Evolutionary conservation across 495 filamentous ascomycete genomes (phyloP).

Genomic region (Penicillium soppii): DNA sequence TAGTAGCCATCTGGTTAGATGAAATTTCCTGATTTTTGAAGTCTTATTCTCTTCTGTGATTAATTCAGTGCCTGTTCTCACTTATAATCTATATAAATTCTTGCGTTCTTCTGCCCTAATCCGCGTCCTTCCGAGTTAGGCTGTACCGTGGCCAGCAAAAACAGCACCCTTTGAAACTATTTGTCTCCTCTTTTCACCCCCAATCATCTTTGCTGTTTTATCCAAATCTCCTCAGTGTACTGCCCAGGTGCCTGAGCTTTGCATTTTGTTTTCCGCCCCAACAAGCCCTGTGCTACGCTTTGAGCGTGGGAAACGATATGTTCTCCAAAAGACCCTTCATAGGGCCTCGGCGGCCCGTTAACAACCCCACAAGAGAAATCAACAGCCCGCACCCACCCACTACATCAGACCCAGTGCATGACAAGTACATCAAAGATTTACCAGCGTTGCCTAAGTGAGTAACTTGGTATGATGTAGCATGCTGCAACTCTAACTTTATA

Average conservation of each 20-base stretch:
- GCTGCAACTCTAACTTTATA: neutral
- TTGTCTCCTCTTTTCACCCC: neutral
- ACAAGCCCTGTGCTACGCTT: neutral
- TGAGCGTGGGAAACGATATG: conserved; percentile 30
- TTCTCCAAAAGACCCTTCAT: conserved; percentile 43
- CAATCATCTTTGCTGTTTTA: conserved; percentile 1
- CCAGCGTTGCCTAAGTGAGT: conserved; percentile 46
- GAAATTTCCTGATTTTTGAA: neutral
- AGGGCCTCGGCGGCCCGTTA: conserved; percentile 45
- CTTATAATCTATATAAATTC: neutral
- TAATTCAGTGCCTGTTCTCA: no score
- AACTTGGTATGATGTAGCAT: neutral
- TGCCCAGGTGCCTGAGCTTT: neutral
- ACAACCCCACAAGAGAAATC: conserved; percentile 43
- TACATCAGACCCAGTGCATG: conserved; percentile 6
- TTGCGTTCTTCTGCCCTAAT: neutral
- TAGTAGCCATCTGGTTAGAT: conserved; percentile 13
- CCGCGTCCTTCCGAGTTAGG: neutral
- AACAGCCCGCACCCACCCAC: conserved; percentile 43
- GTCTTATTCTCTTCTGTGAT: no score
- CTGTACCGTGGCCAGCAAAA: neutral
- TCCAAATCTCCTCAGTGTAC: neutral
- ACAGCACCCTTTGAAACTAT: neutral
- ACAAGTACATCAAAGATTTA: conserved; percentile 29
- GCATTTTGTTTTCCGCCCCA: neutral